Evolutionary conservation across 768 basidiomycete species (phyloP).

Genomic region (Tricholoma hemisulphureum): DNA sequence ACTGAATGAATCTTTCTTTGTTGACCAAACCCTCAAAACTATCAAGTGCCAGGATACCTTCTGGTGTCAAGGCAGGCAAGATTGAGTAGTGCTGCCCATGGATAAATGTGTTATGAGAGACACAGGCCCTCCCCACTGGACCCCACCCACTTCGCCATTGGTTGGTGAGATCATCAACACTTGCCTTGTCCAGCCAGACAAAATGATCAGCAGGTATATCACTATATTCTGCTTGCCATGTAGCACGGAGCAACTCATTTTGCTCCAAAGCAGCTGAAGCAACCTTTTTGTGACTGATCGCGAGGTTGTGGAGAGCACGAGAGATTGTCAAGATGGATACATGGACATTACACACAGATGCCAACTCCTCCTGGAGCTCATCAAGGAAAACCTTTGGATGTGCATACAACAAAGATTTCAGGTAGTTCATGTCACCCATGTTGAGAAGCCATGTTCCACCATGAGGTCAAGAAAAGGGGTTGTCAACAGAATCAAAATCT

Average conservation of each 20-base stretch:
- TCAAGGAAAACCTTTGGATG: slow-evolving; percentile 29
- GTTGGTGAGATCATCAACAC: neutral
- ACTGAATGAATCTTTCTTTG: neutral
- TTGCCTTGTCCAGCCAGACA: slow-evolving; percentile 25
- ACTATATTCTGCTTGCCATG: slow-evolving; percentile 12
- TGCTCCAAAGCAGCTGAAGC: slow-evolving; percentile 23
- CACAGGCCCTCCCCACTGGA: neutral
- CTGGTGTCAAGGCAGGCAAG: neutral
- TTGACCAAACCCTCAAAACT: slow-evolving; percentile 8
- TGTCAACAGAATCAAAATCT: slow-evolving; percentile 13
- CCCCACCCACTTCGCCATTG: neutral
- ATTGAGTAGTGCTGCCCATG: neutral
- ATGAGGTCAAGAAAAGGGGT: slow-evolving; percentile 17
- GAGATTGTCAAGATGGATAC: slow-evolving; percentile 31
- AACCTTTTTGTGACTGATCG: slow-evolving; percentile 24
- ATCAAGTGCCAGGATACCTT: slow-evolving; percentile 4
- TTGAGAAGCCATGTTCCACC: slow-evolving; percentile 14
- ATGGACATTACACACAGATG: slow-evolving; percentile 12
- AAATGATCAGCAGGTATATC: slow-evolving; percentile 18
- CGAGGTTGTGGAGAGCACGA: slow-evolving; percentile 14
- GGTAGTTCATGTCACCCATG: slow-evolving; percentile 19
- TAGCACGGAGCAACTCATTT: slow-evolving; percentile 26
- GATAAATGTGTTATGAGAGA: neutral
- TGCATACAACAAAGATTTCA: slow-evolving; percentile 9
- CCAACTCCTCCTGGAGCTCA: slow-evolving; percentile 26